Evolutionary conservation across 495 filamentous ascomycete species (phyloP).

Genomic region (Penicillium egyptiacum): DNA sequence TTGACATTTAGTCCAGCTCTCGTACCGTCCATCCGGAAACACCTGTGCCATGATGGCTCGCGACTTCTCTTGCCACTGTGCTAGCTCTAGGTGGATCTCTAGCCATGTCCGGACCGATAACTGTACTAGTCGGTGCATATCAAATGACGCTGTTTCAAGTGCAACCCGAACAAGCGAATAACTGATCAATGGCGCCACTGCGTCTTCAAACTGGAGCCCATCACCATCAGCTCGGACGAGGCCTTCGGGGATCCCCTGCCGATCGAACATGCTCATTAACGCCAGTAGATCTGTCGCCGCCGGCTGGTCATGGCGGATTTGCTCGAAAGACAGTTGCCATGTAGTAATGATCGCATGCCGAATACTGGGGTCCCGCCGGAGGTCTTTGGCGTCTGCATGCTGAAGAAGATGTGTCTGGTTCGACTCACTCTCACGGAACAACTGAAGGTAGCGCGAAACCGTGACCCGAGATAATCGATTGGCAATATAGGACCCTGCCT

Average conservation of each 20-base stretch:
- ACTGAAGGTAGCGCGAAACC: constrained; percentile 18
- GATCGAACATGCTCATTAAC: constrained; percentile 47
- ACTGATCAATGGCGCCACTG: constrained; percentile 36
- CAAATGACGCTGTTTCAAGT: no score
- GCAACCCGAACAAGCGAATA: no score
- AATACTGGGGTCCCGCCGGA: constrained; percentile 28
- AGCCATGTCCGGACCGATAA: no score
- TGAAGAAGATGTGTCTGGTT: constrained; percentile 15
- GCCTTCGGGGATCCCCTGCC: constrained; percentile 36
- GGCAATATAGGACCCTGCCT: constrained; percentile 34
- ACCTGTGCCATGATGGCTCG: no score
- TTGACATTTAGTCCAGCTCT: no score
- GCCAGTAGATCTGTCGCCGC: constrained; percentile 38
- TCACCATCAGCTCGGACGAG: constrained; percentile 17
- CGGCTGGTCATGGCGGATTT: constrained; percentile 30
- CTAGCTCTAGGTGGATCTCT: no score
- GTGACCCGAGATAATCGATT: constrained; percentile 20
- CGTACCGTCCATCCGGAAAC: no score
- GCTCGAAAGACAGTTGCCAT: constrained; percentile 50
- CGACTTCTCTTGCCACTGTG: constrained; percentile 22
- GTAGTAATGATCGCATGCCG: constrained; percentile 42
- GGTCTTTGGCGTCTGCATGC: constrained; percentile 18
- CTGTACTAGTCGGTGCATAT: no score
- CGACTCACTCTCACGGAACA: constrained; percentile 22
- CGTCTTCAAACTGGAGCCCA: constrained; percentile 33